A percentile compares a stretch with the other conserved stretches of the same genome.
Evolutionary conservation across 805 yeast genomes (phyloP).

Genomic region (Torulaspora gathmanii): DNA sequence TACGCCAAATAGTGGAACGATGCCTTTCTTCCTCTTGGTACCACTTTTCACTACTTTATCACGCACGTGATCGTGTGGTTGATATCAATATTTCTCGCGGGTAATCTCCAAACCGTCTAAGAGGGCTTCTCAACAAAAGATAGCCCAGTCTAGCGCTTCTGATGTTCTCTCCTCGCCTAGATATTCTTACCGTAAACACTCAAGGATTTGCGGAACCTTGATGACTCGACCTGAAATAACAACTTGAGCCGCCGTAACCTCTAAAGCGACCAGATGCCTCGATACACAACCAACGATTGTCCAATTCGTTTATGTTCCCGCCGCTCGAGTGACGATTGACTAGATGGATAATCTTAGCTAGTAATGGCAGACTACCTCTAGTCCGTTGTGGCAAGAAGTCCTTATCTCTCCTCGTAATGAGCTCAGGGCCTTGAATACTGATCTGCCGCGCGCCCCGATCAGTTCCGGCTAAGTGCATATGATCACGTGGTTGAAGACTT

Average conservation of each 20-base stretch:
- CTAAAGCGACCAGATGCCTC: background rate
- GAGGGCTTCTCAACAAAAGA: background rate
- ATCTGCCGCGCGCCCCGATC: background rate
- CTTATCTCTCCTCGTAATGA: background rate
- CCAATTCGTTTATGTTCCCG: background rate
- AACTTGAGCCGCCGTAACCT: background rate
- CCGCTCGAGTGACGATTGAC: too few species aligned
- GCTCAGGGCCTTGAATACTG: background rate
- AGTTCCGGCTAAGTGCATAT: background rate
- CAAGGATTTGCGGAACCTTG: too few species aligned
- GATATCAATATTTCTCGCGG: conserved; percentile 4
- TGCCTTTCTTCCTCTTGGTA: background rate
- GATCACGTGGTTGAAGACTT: background rate
- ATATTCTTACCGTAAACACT: background rate
- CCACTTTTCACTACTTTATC: background rate
- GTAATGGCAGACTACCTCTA: too few species aligned
- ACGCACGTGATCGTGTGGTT: conserved; percentile 3
- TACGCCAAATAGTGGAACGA: background rate
- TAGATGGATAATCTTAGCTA: too few species aligned
- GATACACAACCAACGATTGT: background rate
- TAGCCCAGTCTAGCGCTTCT: background rate
- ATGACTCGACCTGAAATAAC: too few species aligned
- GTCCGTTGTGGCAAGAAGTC: background rate
- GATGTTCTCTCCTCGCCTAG: background rate
- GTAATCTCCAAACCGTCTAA: background rate